Evolutionary conservation across 148 eudicot species (phyloP), one percentile per base, ranked within the genome.

Genomic region (Vaccinium macrocarpon): DNA sequence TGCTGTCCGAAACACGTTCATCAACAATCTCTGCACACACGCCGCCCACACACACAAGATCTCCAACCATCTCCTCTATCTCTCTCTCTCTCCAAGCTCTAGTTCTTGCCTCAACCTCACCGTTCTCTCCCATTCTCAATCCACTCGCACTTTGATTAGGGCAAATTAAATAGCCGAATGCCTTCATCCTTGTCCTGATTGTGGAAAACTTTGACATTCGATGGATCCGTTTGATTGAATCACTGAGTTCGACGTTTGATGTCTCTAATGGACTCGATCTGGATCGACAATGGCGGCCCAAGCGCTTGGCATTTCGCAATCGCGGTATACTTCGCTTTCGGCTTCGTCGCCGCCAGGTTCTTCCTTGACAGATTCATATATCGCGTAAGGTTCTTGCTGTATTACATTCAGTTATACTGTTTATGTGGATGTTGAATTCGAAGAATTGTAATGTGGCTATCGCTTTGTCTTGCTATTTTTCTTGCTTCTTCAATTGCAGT

Each of bases 321-420:
- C 81, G 95, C 96, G 8, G n/a, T 92, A 4, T 85, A 75, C 79
- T 95, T 96, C 85, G 93, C 93, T 1, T 46, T 93, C 72, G 87
- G 77, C 76, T 93, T 95, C 76, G 89, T 90, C 51, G 90, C 85
- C 61, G 97, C 91, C 57, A 90, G 99, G 82, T 92, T 92, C 82
- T 70, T 93, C 81, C 92, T 94, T 62, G 97, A 96, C 85, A 92
- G 89, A 85, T 93, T 90, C 84, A 61, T 96, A 8, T 93, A 90
- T 82, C 95, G 94, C 51, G 99, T 96, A 94, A 90, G 97, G 52
- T 78, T 88, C 80, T 78, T 57, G 57, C 70, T 13, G 18, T 72
- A 53, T 32, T 49, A 23, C 12, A 42, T 23, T 29, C 14, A 13
- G 12, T 25, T 64, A 21, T 27, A n/a, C 27, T 18, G 14, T 49